phyloP scores from a whole-genome alignment of 2,329 filamentous ascomycete genomes.

The Tolypocladium paradoxum region DNA sequence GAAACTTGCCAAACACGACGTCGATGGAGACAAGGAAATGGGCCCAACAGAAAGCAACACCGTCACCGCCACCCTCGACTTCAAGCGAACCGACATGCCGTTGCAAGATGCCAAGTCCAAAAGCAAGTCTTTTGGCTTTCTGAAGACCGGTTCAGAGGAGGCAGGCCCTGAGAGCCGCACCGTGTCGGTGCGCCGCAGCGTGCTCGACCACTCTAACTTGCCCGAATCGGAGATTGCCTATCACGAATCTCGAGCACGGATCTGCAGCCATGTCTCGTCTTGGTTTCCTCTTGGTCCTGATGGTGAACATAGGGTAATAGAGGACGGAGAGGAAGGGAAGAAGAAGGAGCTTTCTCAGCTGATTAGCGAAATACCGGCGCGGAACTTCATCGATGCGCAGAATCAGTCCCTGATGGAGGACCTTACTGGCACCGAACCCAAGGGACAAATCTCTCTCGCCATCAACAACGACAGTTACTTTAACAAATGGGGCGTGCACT shows the following conservation, averaged over 20 bases:
- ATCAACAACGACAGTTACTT: slow-evolving; percentile 28
- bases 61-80: slow-evolving; percentile 24
- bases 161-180: neutral
- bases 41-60: neutral
- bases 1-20: slow-evolving; percentile 8
- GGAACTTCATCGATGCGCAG: slow-evolving; percentile 20
- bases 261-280: slow-evolving; percentile 38
- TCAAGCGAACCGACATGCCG: slow-evolving; percentile 13
- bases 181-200: slow-evolving; percentile 4
- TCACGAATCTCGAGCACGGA: slow-evolving; percentile 37
- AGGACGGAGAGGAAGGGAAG: slow-evolving; percentile 13
- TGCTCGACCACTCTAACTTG: slow-evolving; percentile 14
- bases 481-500: slow-evolving; percentile 45
- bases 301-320: slow-evolving; percentile 4
- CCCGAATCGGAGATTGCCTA: slow-evolving; percentile 30
- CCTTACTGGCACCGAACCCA: slow-evolving; percentile 28
- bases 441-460: slow-evolving; percentile 41
- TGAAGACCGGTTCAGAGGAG: neutral
- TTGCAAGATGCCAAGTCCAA: neutral
- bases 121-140: neutral
- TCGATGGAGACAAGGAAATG: neutral
- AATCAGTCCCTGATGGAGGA: slow-evolving; percentile 40
- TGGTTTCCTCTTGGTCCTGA: slow-evolving; percentile 25
- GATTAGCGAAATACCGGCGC: slow-evolving; percentile 23
- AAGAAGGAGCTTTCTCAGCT: slow-evolving; percentile 17